Percentiles rank a stretch among this genome's conserved stretches.
Evolutionary conservation across 1,284 basidiomycete genomes (phyloP).

Genomic region (Tilletia setariae): DNA sequence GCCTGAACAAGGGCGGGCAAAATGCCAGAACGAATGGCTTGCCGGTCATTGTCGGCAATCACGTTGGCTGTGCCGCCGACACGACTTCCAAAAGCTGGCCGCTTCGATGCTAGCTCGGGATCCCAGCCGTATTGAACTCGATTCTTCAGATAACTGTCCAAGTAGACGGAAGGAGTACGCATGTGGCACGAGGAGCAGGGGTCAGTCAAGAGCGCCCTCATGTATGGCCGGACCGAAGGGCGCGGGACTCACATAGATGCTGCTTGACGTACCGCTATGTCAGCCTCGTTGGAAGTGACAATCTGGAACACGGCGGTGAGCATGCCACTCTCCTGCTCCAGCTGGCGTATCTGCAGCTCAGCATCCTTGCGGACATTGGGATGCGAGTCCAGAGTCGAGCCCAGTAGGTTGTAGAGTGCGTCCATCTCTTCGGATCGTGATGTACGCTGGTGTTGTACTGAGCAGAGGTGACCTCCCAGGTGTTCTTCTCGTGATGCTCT

Average conservation of each 20-base stretch:
- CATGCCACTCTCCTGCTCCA: conserved; percentile 50
- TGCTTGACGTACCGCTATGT: conserved; percentile 44
- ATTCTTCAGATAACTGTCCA: conserved; percentile 48
- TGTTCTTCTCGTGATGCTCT: conserved; percentile 3
- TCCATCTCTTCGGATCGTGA: not conserved
- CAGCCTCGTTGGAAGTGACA: conserved; percentile 35
- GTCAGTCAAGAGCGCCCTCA: not conserved
- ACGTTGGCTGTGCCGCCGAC: conserved; percentile 18
- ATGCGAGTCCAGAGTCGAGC: conserved; percentile 28
- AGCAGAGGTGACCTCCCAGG: not conserved
- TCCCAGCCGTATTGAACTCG: conserved; percentile 48
- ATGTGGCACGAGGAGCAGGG: not conserved
- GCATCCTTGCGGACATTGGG: conserved; percentile 46
- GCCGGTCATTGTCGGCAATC: conserved; percentile 38
- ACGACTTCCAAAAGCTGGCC: conserved; percentile 15
- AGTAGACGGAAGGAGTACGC: not conserved
- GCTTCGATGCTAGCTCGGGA: conserved; percentile 1
- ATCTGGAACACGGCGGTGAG: conserved; percentile 46
- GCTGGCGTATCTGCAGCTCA: conserved; percentile 49
- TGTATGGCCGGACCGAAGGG: too few species aligned
- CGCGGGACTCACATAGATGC: conserved; percentile 36
- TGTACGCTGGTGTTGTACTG: not conserved
- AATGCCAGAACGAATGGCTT: conserved; percentile 34
- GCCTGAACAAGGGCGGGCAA: conserved; percentile 41
- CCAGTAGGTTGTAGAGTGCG: conserved; percentile 13